Evolutionary conservation across 148 eudicot species (phyloP).

Genomic region (Talinum fruticosum): DNA sequence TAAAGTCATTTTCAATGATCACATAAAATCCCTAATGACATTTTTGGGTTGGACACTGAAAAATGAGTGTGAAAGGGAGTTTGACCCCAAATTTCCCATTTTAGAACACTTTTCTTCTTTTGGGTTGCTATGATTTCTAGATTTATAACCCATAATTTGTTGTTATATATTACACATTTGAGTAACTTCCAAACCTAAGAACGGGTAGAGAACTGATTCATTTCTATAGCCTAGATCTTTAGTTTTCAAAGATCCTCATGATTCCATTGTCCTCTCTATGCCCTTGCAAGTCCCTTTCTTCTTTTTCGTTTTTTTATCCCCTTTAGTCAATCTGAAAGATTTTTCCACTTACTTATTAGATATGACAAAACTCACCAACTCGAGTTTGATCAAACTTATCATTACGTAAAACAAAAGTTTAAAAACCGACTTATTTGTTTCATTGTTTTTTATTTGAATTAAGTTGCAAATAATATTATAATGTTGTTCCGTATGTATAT

Average conservation of each 20-base stretch:
- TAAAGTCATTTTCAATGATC: constrained; percentile 11
- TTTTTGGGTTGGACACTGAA: constrained; percentile 7
- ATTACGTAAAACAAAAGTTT: too few relatives aligned
- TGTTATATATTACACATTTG: constrained; percentile 12
- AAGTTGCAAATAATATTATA: too few relatives aligned
- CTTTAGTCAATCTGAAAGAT: not conserved
- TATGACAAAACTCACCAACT: too few relatives aligned
- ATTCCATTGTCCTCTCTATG: constrained; percentile 1
- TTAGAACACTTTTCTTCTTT: not conserved
- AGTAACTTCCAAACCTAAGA: constrained; percentile 17
- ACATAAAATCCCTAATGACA: constrained; percentile 3
- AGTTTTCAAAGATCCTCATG: constrained; percentile 2
- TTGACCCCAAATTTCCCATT: constrained; percentile 12
- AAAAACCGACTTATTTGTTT: too few relatives aligned
- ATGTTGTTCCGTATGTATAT: too few relatives aligned
- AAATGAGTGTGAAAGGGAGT: constrained; percentile 5
- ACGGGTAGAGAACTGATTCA: not conserved
- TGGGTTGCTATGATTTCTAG: not conserved
- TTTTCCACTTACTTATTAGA: not conserved
- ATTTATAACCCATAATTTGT: constrained; percentile 4
- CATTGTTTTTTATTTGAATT: too few relatives aligned
- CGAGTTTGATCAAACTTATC: too few relatives aligned
- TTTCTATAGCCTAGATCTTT: not conserved
- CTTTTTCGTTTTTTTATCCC: not conserved
- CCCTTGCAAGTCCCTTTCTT: not conserved